A percentile compares a stretch with the other conserved stretches of the same genome.
Conservation (phyloP, 805 yeast species). For the Teunomyces funiuensis region DNA sequence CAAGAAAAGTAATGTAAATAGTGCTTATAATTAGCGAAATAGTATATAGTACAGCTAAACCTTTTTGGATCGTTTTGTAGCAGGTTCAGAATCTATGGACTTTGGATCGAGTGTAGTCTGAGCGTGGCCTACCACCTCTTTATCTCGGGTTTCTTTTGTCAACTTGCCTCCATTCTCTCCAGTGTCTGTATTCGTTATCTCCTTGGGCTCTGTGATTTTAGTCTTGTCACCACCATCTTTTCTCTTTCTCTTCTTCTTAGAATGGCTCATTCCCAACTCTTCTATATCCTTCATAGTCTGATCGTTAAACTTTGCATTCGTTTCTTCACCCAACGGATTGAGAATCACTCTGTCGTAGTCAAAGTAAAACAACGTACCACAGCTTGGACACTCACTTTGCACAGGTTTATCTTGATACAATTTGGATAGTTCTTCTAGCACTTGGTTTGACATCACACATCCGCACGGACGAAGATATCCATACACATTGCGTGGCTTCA, state of each 20-base stretch:
- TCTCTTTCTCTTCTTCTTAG: conserved; percentile 11
- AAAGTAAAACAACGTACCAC: conserved; percentile 22
- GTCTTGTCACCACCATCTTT: conserved; percentile 6
- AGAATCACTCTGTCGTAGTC: conserved; percentile 33
- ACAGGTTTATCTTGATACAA: conserved; percentile 10
- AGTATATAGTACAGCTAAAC: conserved; percentile 4
- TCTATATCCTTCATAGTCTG: background rate
- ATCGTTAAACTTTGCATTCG: conserved; percentile 7
- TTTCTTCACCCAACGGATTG: conserved; percentile 20
- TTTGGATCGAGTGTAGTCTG: background rate
- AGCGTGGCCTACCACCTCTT: background rate
- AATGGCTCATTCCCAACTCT: conserved; percentile 20
- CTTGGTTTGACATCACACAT: conserved; percentile 32
- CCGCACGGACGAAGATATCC: conserved; percentile 40
- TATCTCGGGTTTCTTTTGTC: too few relatives aligned
- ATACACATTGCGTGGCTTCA: conserved; percentile 17
- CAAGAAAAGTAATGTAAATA: conserved; percentile 6
- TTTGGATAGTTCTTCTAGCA: conserved; percentile 19
- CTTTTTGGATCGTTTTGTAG: conserved; percentile 3
- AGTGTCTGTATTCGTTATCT: too few relatives aligned
- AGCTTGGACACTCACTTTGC: conserved; percentile 31
- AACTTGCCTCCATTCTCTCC: too few relatives aligned
- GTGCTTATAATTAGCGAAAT: conserved; percentile 1
- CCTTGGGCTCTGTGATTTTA: background rate
- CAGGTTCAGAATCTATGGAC: background rate